Evolutionary conservation across 2,329 filamentous ascomycete species (phyloP), one percentile per base, ranked within the genome.

Genomic region (Tolypocladium ophioglossoides): DNA sequence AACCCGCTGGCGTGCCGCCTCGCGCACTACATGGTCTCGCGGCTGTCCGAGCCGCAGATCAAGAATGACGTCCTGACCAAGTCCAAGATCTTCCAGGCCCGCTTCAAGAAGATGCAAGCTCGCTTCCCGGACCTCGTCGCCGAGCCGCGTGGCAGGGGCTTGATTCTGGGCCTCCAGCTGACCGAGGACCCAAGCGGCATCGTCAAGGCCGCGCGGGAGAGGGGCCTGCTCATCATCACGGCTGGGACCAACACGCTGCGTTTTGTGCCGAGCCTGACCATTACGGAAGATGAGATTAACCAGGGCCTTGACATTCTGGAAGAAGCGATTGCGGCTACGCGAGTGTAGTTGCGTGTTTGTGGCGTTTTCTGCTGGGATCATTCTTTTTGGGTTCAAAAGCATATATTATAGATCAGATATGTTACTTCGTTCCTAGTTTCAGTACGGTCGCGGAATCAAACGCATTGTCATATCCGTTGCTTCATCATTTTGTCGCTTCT

Each of bases 221-320:
- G 90, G 56, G 94, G 94, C 0, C 70, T 99, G 64, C 70, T 99
- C 56, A 78, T 99, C 56, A 96, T 99, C 65, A 96, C 91, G 1
- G 92, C 90, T 32, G 94, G 94, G 1, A 91, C 85, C 34, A 96
- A 97, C 67, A 96, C 91, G 10, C 72, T 99, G 61, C 79, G 94
- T 50, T 96, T 99, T 63, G 91, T 97, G 54, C 94, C 94, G 35
- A 87, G 89, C 57, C 73, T 99, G 65, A 84, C 85, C 7, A 87
- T 99, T 55, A 86, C 82, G 1, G 84, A 89, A 61, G 81, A 80
- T 30, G 88, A 96, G 78, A 94, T 97, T 60, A 76, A 84, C 61
- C 77, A 86, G 59, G 91, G 89, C 0, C 73, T 96, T 69, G 73
- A 74, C 44, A 91, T 96, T 52, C 68, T 97, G 56, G 86, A 85